Conservation (phyloP, 768 basidiomycete genomes). For the Suillus bovinus region DNA sequence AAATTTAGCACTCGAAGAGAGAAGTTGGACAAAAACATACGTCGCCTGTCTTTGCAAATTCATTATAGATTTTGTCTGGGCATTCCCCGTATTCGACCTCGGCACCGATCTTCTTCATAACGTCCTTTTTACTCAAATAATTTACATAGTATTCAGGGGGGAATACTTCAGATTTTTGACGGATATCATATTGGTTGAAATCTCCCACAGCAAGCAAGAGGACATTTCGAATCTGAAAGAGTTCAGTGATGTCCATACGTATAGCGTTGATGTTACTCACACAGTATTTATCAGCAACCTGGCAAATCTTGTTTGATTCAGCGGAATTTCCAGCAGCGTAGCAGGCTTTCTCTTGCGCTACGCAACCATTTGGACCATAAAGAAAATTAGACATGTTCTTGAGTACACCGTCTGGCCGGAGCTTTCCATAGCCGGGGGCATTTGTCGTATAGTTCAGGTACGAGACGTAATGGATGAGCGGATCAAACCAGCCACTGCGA, state of each 20-base stretch:
- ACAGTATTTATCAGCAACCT: conserved; percentile 53
- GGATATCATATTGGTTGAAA: conserved; percentile 55
- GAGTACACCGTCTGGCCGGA: conserved; percentile 49
- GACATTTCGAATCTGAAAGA: conserved; percentile 43
- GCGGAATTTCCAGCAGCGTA: conserved; percentile 51
- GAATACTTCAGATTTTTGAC: conserved; percentile 55
- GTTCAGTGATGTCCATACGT: conserved; percentile 1
- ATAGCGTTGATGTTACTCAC: conserved; percentile 36
- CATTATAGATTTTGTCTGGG: conserved; percentile 38
- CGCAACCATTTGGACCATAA: conserved; percentile 50
- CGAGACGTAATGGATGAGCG: conserved; percentile 60
- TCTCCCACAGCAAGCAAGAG: conserved; percentile 52
- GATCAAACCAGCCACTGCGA: conserved; percentile 64
- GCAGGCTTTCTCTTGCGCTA: conserved; percentile 55
- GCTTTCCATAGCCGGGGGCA: conserved; percentile 67
- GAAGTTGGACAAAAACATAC: conserved; percentile 32
- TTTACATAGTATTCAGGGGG: conserved; percentile 57
- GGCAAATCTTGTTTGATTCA: conserved; percentile 51
- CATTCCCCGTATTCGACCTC: conserved; percentile 51
- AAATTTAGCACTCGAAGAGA: conserved; percentile 10
- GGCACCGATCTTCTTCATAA: conserved; percentile 53
- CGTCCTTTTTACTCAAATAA: conserved; percentile 39
- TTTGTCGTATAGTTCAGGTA: conserved; percentile 60
- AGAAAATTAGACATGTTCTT: conserved; percentile 48
- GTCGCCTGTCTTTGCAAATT: conserved; percentile 57